Base-by-base conservation (phyloP, 208 protist species). In the Phytomonas serpens region DNA sequence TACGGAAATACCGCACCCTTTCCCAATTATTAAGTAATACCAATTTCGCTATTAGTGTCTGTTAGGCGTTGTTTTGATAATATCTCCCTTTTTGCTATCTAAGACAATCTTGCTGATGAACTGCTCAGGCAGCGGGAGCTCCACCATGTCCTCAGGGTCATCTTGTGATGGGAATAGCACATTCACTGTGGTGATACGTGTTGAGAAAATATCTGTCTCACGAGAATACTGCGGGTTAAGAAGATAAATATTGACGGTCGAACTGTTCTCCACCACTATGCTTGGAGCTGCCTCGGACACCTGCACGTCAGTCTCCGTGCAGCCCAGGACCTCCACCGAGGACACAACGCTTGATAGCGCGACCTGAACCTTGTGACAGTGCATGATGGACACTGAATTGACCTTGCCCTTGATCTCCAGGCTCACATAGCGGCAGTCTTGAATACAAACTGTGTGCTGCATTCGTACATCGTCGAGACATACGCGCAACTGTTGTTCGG, bases 121-220 rank as follows among this genome's bases (percentile, higher is more conserved):
- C 79, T 94, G 89, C 77, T 92, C 86, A 5, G 89, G 86, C 29
- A 94, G 73, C 29, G 86, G 80, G 5, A 85, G 80, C 76, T 94
- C 89, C 14, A 92, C 73, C 34, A 92, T 77, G 52, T 90, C 82
- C 27, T 75, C 80, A 27, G 47, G 47, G 13, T 92, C 86, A 61
- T 85, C 80, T 23, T 79, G 74, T 0, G 81, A 80, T 4, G 84
- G 79, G 40, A 92, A 88, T 47, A 84, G 76, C 14, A 94, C 83
- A 71, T 94, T 94, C 16, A 94, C 83, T 14, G 89, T 76, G 0
- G 80, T 82, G 80, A 81, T 85, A 80, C 86, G 92, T 34, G 86
- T 80, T 1, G 89, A 92, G 27, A 94, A 84, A 0, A 94, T 77
- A 66, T 92, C 85, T 23, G 89, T 94, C 37, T 84, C 80, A 29